Evolutionary conservation across 73 alveolate genomes (phyloP).

Genomic region (Paramecium biaurelia): DNA sequence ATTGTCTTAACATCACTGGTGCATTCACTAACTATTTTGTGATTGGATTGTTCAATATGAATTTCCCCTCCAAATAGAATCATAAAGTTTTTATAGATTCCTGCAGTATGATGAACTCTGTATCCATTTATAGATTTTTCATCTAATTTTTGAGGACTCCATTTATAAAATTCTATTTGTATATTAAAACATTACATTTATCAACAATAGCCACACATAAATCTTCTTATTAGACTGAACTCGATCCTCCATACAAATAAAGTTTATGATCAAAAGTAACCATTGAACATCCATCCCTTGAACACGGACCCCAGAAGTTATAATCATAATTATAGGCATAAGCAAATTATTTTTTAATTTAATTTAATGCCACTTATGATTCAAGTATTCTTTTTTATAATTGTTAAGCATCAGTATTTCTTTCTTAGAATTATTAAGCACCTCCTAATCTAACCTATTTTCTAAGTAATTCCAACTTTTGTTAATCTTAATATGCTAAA

Average conservation of each 20-base stretch:
- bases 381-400: conserved; percentile 17
- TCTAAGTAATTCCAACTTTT: background rate
- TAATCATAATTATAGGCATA: conserved; percentile 31
- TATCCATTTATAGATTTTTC: conserved; percentile 26
- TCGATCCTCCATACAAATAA: conserved; percentile 25
- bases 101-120: conserved; percentile 36
- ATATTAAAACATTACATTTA: background rate
- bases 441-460: background rate
- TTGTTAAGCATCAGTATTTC: background rate
- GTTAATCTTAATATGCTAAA: background rate
- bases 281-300: conserved; percentile 28
- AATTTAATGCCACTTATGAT: background rate
- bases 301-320: conserved; percentile 35
- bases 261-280: conserved; percentile 19
- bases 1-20: conserved; percentile 16
- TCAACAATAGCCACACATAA: background rate
- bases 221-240: background rate
- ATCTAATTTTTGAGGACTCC: conserved; percentile 23
- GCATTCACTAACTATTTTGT: conserved; percentile 8
- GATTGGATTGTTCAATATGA: background rate
- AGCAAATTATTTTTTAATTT: background rate
- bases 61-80: conserved; percentile 33
- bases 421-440: background rate
- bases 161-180: background rate
- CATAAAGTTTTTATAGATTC: conserved; percentile 2